Conservation (phyloP, 2,329 filamentous ascomycete genomes). For the Lachnellula hyalina region DNA sequence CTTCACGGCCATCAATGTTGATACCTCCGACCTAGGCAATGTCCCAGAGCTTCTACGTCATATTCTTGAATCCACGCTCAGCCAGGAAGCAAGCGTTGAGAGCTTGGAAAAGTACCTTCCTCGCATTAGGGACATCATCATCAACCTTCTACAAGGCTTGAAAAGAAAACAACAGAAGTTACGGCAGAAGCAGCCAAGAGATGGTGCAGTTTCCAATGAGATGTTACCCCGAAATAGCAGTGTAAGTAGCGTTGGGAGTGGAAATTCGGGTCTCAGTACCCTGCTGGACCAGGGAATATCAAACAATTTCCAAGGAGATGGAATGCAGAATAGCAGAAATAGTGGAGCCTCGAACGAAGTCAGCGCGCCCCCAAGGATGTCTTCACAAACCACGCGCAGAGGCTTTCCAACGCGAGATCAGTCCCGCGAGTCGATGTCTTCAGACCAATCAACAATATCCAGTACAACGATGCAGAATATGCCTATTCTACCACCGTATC, state of each 20-base stretch:
- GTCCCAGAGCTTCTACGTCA: conserved; percentile 85
- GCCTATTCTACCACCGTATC: conserved; percentile 68
- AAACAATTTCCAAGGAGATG: conserved; percentile 23
- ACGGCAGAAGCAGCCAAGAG: conserved; percentile 55
- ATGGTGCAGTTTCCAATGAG: conserved; percentile 31
- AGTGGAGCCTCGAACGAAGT: conserved; percentile 26
- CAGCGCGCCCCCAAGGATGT: conserved; percentile 43
- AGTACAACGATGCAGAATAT: conserved; percentile 72
- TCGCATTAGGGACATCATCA: conserved; percentile 95
- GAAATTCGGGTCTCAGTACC: conserved; percentile 51
- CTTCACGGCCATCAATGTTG: conserved; percentile 94
- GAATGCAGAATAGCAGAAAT: conserved; percentile 17
- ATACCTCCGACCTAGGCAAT: conserved; percentile 88
- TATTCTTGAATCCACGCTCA: conserved; percentile 92
- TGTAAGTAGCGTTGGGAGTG: conserved; percentile 53
- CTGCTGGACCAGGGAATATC: conserved; percentile 51
- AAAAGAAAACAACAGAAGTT: conserved; percentile 96
- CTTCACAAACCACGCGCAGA: conserved; percentile 26
- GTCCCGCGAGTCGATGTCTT: conserved; percentile 45
- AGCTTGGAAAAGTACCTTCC: conserved; percentile 92
- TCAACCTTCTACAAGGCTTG: conserved; percentile 89
- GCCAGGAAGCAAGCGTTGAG: conserved; percentile 89
- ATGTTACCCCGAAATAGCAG: conserved; percentile 43
- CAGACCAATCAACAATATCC: conserved; percentile 64
- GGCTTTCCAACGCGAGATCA: conserved; percentile 41